A percentile compares a stretch with the other conserved stretches of the same genome.
These are phyloP conservation scores for Starmerella cellae DNA, from an alignment of 805 yeast genomes.

Conservation along the genomic window DNA sequence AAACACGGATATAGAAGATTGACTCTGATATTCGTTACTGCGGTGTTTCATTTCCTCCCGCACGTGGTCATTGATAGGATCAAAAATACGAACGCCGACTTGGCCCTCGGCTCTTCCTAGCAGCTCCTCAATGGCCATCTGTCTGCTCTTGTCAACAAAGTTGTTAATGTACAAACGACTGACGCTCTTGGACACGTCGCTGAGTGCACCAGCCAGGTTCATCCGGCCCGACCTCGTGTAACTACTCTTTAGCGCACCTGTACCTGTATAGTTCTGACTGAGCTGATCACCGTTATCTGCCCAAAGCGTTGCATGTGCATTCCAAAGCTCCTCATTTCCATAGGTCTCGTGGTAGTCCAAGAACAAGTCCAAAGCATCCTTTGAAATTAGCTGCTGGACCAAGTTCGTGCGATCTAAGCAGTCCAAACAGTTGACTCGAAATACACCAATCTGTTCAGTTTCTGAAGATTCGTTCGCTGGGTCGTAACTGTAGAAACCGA, in stretches of 20 bases:
- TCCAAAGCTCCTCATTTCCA: slow-evolving; percentile 42
- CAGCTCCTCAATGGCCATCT: slow-evolving; percentile 73
- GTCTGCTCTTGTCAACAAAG: slow-evolving; percentile 83
- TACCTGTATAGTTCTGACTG: slow-evolving; percentile 91
- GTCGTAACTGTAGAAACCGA: slow-evolving; percentile 75
- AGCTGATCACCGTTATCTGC: slow-evolving; percentile 98
- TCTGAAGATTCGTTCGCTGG: slow-evolving; percentile 33
- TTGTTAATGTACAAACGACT: slow-evolving; percentile 91
- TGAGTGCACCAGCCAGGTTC: slow-evolving; percentile 93
- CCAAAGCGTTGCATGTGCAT: slow-evolving; percentile 81
- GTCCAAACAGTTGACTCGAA: slow-evolving; percentile 86
- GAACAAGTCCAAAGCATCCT: slow-evolving; percentile 43
- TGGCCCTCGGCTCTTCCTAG: slow-evolving; percentile 73
- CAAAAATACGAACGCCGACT: slow-evolving; percentile 57
- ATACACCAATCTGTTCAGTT: slow-evolving; percentile 77
- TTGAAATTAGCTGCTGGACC: slow-evolving; percentile 62
- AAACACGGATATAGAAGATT: slow-evolving; percentile 48
- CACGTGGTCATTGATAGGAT: slow-evolving; percentile 82
- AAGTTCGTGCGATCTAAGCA: slow-evolving; percentile 90
- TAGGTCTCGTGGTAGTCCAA: slow-evolving; percentile 34
- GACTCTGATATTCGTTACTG: slow-evolving; percentile 43
- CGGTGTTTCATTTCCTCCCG: slow-evolving; percentile 44
- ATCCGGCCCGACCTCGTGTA: slow-evolving; percentile 90
- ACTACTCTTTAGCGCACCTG: slow-evolving; percentile 90
- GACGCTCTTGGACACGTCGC: slow-evolving; percentile 93